phyloP scores from a whole-genome alignment of 768 basidiomycete species.

The Gyrodon lividus region DNA sequence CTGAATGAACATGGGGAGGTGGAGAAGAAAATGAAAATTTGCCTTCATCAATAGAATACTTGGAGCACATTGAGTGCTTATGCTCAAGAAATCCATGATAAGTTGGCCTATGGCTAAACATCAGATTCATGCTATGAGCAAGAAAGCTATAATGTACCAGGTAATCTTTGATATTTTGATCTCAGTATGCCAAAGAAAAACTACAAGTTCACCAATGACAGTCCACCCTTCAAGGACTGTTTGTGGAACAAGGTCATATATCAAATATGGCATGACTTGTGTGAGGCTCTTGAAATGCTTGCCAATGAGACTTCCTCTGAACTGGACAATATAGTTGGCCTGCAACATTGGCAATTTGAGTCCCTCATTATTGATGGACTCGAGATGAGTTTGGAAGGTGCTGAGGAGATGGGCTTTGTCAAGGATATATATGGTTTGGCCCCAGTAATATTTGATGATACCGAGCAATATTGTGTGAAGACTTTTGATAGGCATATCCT shows the following conservation, averaged over 20 bases:
- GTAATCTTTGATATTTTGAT: constrained; percentile 38
- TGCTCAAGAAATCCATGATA: constrained; percentile 12
- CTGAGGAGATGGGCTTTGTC: constrained; percentile 20
- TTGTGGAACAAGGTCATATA: constrained; percentile 31
- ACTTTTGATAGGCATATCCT: constrained; percentile 33
- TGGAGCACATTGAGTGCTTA: constrained; percentile 18
- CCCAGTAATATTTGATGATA: constrained; percentile 37
- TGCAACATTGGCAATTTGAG: no score
- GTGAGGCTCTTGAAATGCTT: constrained; percentile 33
- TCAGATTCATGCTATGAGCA: background rate
- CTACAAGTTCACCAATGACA: constrained; percentile 34
- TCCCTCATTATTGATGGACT: constrained; percentile 13
- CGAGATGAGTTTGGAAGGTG: no score
- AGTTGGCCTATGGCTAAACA: constrained; percentile 1
- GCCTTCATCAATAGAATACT: constrained; percentile 24
- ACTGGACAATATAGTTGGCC: no score
- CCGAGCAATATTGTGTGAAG: constrained; percentile 36
- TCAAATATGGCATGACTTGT: constrained; percentile 29
- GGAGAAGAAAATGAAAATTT: constrained; percentile 29
- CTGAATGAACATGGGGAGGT: constrained; percentile 22
- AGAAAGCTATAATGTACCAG: constrained; percentile 14
- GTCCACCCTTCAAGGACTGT: constrained; percentile 28
- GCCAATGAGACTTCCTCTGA: constrained; percentile 31
- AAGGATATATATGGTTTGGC: constrained; percentile 18
- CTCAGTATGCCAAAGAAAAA: constrained; percentile 42